These are phyloP conservation scores for Murraya koenigii DNA, from an alignment of 345 rosid genomes.

Conservation along the genomic window DNA sequence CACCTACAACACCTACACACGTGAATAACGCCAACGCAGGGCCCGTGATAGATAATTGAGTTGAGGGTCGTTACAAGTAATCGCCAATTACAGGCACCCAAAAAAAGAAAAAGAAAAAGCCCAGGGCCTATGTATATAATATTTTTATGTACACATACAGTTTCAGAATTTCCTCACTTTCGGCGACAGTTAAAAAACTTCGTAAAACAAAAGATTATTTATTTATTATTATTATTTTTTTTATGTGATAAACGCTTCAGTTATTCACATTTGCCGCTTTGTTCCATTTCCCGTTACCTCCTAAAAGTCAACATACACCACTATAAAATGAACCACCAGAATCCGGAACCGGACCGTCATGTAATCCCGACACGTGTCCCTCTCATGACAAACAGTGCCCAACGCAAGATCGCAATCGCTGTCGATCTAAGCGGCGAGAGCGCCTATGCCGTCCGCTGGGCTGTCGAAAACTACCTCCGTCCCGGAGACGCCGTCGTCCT, in stretches of 20 bases:
- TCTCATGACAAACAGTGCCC: conserved; percentile 31
- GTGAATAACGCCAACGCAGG: not conserved
- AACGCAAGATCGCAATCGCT: conserved; percentile 59
- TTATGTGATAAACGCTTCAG: too few species aligned
- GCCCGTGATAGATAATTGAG: not conserved
- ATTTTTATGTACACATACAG: too few species aligned
- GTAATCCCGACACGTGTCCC: conserved; percentile 22
- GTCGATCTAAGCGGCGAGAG: conserved; percentile 74
- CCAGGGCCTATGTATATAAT: too few species aligned
- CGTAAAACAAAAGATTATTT: too few species aligned
- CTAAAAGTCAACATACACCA: not conserved
- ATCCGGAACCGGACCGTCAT: conserved; percentile 16
- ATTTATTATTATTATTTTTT: too few species aligned
- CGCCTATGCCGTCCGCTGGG: conserved; percentile 65
- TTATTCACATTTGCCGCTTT: not conserved
- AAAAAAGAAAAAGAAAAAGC: too few species aligned
- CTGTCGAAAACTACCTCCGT: conserved; percentile 64
- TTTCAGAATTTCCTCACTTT: too few species aligned
- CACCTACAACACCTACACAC: not conserved
- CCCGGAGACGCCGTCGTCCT: conserved; percentile 59
- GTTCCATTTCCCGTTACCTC: not conserved
- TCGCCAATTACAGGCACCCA: not conserved
- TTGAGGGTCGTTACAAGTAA: not conserved
- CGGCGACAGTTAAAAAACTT: too few species aligned
- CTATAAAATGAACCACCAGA: not conserved